These are phyloP conservation scores for Podaxis sp. DNA, from an alignment of 768 basidiomycete genomes.

Conservation along the genomic window DNA sequence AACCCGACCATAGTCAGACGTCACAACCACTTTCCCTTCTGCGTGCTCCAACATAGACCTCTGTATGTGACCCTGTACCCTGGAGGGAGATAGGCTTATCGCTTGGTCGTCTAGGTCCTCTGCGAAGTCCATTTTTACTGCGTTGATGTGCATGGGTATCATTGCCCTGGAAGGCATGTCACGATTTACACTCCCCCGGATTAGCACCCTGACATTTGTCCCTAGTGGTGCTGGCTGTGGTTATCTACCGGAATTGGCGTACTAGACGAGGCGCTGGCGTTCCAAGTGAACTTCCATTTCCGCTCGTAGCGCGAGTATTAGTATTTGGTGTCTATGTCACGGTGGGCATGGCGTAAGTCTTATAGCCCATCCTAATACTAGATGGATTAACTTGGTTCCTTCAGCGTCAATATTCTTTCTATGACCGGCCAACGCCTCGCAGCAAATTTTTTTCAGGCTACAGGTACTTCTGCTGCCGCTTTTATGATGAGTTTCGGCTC, in stretches of 20 bases:
- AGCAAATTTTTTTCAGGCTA: constrained; percentile 30
- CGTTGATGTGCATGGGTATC: constrained; percentile 23
- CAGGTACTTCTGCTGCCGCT: constrained; percentile 18
- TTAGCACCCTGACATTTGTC: neutral
- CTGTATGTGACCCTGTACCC: constrained; percentile 14
- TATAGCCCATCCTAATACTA: neutral
- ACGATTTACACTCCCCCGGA: neutral
- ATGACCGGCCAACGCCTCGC: constrained; percentile 19
- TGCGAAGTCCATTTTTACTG: constrained; percentile 22
- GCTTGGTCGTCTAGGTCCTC: constrained; percentile 13
- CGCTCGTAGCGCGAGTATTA: constrained; percentile 27
- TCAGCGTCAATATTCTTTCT: constrained; percentile 25
- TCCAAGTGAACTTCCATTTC: constrained; percentile 20
- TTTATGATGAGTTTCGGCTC: neutral
- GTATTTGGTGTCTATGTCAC: constrained; percentile 29
- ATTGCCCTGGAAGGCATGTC: constrained; percentile 24
- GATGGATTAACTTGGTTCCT: neutral
- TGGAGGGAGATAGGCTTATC: neutral
- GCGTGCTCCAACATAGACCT: constrained; percentile 18
- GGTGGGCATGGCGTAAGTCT: constrained; percentile 27
- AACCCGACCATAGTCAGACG: constrained; percentile 25
- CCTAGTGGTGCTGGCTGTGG: constrained; percentile 25
- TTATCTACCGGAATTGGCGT: constrained; percentile 26
- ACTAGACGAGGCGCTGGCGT: constrained; percentile 25
- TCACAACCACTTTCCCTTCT: constrained; percentile 23